These are phyloP conservation scores for Neofusicoccum umdonicola DNA, from an alignment of 2,329 filamentous ascomycete genomes.

Conservation along the genomic window DNA sequence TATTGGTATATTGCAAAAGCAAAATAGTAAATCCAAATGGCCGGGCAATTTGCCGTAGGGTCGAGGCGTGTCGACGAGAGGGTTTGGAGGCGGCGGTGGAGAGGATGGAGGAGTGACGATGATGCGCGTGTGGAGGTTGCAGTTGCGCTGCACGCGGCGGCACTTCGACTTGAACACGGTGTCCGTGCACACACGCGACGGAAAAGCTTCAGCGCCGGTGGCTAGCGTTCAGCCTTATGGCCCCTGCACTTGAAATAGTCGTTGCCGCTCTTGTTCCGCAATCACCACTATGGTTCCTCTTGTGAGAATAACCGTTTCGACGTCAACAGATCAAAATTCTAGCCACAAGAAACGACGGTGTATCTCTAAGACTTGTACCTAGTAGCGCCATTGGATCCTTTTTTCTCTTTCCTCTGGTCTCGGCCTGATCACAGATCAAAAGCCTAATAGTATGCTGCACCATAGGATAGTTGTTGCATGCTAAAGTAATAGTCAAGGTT, in stretches of 20 bases:
- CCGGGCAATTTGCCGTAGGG: neutral
- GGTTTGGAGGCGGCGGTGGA: neutral
- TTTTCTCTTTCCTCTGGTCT: too few species aligned
- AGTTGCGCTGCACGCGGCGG: neutral
- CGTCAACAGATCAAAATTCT: too few species aligned
- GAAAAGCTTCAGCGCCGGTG: neutral
- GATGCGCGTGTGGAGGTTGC: neutral
- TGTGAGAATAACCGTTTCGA: too few species aligned
- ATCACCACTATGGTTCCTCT: too few species aligned
- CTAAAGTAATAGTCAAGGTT: too few species aligned
- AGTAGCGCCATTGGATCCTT: too few species aligned
- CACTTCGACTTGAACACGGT: neutral
- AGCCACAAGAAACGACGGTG: too few species aligned
- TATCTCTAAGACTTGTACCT: too few species aligned
- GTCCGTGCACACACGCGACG: neutral
- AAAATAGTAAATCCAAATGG: neutral
- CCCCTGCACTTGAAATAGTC: neutral
- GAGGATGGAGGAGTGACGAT: neutral
- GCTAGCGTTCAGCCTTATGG: neutral
- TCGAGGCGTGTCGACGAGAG: neutral
- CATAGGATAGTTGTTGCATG: too few species aligned
- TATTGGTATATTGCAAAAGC: neutral
- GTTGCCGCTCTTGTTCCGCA: neutral
- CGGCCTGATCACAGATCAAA: too few species aligned
- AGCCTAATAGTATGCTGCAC: too few species aligned